Base-by-base conservation (phyloP, 2,329 filamentous ascomycete genomes). In the Verruconis gallopava region DNA sequence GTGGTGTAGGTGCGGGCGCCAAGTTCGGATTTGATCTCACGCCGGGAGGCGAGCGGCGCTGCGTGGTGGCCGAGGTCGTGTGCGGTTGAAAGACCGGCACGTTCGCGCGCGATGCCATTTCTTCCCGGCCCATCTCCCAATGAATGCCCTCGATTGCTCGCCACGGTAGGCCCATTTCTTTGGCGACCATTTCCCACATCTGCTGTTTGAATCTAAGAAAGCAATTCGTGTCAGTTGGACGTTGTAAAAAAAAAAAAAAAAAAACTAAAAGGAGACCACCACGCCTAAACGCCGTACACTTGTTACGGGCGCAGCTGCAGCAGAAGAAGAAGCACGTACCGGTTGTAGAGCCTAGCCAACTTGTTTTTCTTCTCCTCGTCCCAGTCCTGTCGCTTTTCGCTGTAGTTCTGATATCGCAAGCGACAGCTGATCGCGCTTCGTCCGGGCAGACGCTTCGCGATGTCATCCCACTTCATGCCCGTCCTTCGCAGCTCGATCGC, bases 391-490 rank as follows among this genome's bases (percentile, higher is more conserved):
- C 86, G 74, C 54, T 86, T 75, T 62, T 98, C 91, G 41, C 95
- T 75, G 58, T 96, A 96, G 59, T 98, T 98, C 55, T 96, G 89
- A 60, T 95, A 96, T 56, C 94, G 86, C 40, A 96, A 71, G 34
- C 89, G 79, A 61, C 89, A 96, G 53, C 86, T 93, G 54, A 95
- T 95, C 44, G 86, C 81, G 62, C 86, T 95, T 52, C 91, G 77
- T 47, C 89, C 89, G 2, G 86, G 88, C 38, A 96, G 67, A 42
- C 81, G 76, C 66, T 89, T 93, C 47, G 85, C 93, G 53, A 96
- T 95, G 61, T 96, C 89, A 57, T 96, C 89, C 91, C 89, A 96
- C 59, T 96, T 96, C 85, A 95, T 94, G 5, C 85, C 84, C 52
- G 79, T 79, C 28, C 85, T 85, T 44, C 89, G 77, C 47, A 96